Base-by-base conservation (phyloP, 768 basidiomycete genomes). In the Mycena alexandri region DNA sequence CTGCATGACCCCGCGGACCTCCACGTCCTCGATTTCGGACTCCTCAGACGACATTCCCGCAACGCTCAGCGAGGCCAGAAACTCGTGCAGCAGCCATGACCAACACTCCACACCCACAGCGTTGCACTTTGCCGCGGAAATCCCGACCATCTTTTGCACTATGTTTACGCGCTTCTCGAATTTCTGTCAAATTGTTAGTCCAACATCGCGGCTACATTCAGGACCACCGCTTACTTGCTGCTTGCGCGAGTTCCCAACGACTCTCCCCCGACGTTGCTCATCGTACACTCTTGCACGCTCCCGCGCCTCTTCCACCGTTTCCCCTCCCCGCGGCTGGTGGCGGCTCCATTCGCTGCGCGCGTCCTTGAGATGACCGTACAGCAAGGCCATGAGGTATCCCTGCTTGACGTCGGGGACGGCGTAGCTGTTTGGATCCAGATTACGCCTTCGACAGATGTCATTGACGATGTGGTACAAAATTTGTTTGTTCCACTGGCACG, bases 41-140 rank as follows among this genome's bases (percentile, higher is more conserved):
- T 56, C 54, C 41, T 56, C 54, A 4, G 54, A 56, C 29, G 54
- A 56, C 54, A 56, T 56, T 25, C 56, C 56, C 25, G 33, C 29
- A 43, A 29, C 13, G 34, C 56, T 43, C 56, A 57, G 17, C 17
- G 33, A 29, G 24, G 17, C 42, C n/a, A 57, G n/a, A 12, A 57
- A 29, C 43, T 21, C 46, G 42, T n/a, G n/a, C n/a, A n/a, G 44
- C 56, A 46, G 42, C 56, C 56, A 57, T 43, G 10, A 0, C 56
- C 56, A 57, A 46, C 14, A 4, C 56, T 57, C n/a, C 19, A 57
- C 25, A 43, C 24, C 43, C 7, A 17, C n/a, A 43, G 56, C 22
- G 7, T 57, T 13, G 42, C 16, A 57, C 17, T 46, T 57, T 29
- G 56, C 43, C 42, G 56, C 46, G 42, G 4, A 0, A 21, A 4